These are phyloP conservation scores for Cyberlindnera samutprakarnensis DNA, from an alignment of 805 yeast genomes.

Conservation along the genomic window DNA sequence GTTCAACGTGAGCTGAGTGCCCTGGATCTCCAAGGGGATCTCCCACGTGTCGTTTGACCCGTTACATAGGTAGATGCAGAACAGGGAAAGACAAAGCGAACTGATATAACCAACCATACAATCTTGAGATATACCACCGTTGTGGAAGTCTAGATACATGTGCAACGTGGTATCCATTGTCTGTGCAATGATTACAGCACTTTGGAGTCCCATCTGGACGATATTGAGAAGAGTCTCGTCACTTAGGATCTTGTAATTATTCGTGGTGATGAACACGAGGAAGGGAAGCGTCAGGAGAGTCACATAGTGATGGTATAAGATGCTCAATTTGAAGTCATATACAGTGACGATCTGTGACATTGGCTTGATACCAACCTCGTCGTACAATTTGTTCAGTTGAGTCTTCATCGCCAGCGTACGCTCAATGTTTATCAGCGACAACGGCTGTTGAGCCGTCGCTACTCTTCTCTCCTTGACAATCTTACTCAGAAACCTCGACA, in stretches of 20 bases:
- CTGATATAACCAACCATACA: constrained; percentile 37
- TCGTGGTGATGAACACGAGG: constrained; percentile 31
- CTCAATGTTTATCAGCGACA: constrained; percentile 32
- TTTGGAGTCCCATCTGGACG: constrained; percentile 32
- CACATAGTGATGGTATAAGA: constrained; percentile 34
- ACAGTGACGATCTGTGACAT: constrained; percentile 20
- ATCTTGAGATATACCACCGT: constrained; percentile 39
- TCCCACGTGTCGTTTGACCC: constrained; percentile 16
- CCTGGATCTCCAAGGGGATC: constrained; percentile 1
- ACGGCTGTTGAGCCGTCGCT: constrained; percentile 29
- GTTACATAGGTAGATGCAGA: constrained; percentile 28
- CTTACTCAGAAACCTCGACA: constrained; percentile 31
- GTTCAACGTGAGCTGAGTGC: constrained; percentile 7
- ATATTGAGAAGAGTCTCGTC: constrained; percentile 36
- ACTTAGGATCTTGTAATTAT: constrained; percentile 27
- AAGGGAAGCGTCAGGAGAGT: constrained; percentile 37
- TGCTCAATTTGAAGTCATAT: constrained; percentile 34
- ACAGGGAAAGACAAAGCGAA: constrained; percentile 32
- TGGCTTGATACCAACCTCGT: constrained; percentile 26
- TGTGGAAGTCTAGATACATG: constrained; percentile 25
- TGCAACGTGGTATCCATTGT: constrained; percentile 27
- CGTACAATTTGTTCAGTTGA: constrained; percentile 28
- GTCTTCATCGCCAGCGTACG: constrained; percentile 30
- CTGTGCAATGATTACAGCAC: constrained; percentile 33
- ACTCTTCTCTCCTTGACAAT: constrained; percentile 33